Evolutionary conservation across 768 basidiomycete genomes (phyloP).

Genomic region (Macrolepiota albuminosa): DNA sequence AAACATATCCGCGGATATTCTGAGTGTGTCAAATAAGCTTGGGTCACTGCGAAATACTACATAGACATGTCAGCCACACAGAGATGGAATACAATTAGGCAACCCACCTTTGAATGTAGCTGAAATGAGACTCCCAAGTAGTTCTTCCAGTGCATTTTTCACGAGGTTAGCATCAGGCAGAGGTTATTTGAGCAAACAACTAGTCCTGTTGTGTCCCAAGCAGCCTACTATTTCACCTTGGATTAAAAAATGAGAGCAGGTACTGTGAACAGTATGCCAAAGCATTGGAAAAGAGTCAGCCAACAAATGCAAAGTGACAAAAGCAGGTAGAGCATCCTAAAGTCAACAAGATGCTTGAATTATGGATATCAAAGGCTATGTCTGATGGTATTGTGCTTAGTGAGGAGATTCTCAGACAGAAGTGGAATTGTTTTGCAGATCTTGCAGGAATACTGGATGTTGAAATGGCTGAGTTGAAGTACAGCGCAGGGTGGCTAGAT

Average conservation of each 20-base stretch:
- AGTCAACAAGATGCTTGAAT: constrained; percentile 9
- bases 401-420: constrained; percentile 28
- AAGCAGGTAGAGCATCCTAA: neutral
- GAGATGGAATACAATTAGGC: neutral
- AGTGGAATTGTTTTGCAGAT: constrained; percentile 31
- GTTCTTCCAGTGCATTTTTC: neutral
- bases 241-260: neutral
- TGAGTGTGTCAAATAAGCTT: no score
- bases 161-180: neutral
- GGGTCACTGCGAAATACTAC: neutral
- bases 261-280: neutral
- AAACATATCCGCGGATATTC: no score
- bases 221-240: neutral
- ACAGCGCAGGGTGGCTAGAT: constrained; percentile 15
- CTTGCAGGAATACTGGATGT: constrained; percentile 19
- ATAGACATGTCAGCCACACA: no score
- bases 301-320: neutral
- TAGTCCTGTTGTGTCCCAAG: neutral
- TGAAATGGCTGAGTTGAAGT: constrained; percentile 14
- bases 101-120: neutral
- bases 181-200: no score
- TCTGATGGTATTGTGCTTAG: constrained; percentile 24
- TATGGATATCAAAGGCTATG: constrained; percentile 21
- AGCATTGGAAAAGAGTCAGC: neutral
- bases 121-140: neutral